Conservation (phyloP, 768 basidiomycete genomes). For the Calocybe indica region DNA sequence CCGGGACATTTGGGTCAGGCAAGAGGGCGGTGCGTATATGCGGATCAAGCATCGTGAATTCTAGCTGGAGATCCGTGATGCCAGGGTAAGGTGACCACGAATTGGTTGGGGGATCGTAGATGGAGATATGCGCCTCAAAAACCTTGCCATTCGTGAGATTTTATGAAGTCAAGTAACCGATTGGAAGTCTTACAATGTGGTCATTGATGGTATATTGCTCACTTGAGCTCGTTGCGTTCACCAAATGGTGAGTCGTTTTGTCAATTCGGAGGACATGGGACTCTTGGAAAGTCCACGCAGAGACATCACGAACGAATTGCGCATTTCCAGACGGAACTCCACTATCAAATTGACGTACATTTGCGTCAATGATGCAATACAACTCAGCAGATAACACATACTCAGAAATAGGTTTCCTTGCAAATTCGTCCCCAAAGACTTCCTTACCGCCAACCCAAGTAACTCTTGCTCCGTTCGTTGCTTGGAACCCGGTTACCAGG, state of each 20-base stretch:
- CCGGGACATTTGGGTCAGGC: slow-evolving; percentile 49
- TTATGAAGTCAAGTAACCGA: background rate
- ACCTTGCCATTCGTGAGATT: slow-evolving; percentile 38
- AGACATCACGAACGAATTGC: slow-evolving; percentile 67
- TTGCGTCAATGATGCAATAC: background rate
- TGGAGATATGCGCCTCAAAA: slow-evolving; percentile 68
- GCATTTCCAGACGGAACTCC: slow-evolving; percentile 68
- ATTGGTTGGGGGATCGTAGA: slow-evolving; percentile 47
- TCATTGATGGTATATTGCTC: slow-evolving; percentile 86
- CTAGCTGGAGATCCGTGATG: slow-evolving; percentile 79
- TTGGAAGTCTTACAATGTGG: slow-evolving; percentile 50
- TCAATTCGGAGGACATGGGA: slow-evolving; percentile 76
- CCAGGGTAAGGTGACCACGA: slow-evolving; percentile 71
- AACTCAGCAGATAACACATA: slow-evolving; percentile 23
- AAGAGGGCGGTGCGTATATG: slow-evolving; percentile 80
- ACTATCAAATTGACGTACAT: slow-evolving; percentile 22
- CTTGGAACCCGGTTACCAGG: slow-evolving; percentile 88
- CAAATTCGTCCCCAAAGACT: slow-evolving; percentile 72
- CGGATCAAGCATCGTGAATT: slow-evolving; percentile 99
- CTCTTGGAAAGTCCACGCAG: slow-evolving; percentile 91
- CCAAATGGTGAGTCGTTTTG: slow-evolving; percentile 62
- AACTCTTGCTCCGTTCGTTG: slow-evolving; percentile 67
- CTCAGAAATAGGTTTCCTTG: slow-evolving; percentile 55
- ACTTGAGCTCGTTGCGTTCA: slow-evolving; percentile 53
- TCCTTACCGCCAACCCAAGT: slow-evolving; percentile 80